Evolutionary conservation across 352 stramenopile species (phyloP).

Genomic region (Globisporangium camurandrum): DNA sequence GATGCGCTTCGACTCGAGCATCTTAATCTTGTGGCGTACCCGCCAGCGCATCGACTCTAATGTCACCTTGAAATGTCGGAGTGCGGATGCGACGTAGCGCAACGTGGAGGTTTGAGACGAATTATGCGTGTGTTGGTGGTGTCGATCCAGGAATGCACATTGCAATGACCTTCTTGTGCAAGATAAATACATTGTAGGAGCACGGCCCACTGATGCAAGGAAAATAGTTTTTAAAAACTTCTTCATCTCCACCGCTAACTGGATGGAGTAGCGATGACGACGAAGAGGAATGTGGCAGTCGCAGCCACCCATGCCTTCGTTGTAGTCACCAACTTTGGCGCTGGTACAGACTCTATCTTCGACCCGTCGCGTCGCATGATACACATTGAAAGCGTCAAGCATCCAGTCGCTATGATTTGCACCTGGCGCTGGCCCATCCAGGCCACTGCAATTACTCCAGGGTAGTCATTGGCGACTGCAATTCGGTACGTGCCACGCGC

Average conservation of each 20-base stretch:
- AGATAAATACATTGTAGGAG: neutral
- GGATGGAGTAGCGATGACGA: neutral
- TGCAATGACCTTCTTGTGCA: neutral
- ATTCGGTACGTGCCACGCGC: neutral
- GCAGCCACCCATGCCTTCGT: neutral
- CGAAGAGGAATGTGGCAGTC: neutral
- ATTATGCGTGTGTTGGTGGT: slow-evolving; percentile 1
- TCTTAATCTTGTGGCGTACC: neutral
- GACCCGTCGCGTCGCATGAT: neutral
- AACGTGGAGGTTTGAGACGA: neutral
- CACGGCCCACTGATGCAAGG: neutral
- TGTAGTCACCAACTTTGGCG: neutral
- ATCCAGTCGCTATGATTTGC: neutral
- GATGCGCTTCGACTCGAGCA: neutral
- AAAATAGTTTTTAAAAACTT: neutral
- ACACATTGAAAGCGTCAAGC: neutral
- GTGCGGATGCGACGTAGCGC: neutral
- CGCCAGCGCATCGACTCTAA: neutral
- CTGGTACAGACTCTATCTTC: neutral
- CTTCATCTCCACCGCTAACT: neutral
- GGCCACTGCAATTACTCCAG: neutral
- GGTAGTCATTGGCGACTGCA: neutral
- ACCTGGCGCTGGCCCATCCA: neutral
- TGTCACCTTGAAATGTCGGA: slow-evolving; percentile 1
- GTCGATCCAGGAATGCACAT: neutral